phyloP scores from a whole-genome alignment of 306 rosid genomes.

The Luffa acutangula region DNA sequence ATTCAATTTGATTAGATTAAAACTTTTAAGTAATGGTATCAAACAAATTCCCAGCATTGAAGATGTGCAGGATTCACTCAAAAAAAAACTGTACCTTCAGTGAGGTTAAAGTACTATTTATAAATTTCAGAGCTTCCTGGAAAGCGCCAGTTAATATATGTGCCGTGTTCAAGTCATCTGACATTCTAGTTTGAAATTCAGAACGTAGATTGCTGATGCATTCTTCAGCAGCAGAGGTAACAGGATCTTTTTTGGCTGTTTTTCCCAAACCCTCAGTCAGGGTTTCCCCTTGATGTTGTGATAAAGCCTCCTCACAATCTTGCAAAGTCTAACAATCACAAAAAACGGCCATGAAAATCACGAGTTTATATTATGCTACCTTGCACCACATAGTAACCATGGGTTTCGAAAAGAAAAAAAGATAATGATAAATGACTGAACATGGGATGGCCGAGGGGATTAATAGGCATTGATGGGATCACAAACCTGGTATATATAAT shows the following conservation, averaged over 20 bases:
- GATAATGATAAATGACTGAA: background rate
- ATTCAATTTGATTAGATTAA: background rate
- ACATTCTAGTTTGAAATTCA: slow-evolving; percentile 77
- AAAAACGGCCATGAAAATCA: slow-evolving; percentile 8
- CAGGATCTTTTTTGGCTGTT: slow-evolving; percentile 31
- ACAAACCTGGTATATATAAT: slow-evolving; percentile 74
- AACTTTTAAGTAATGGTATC: background rate
- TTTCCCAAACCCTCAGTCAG: slow-evolving; percentile 23
- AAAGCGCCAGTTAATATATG: slow-evolving; percentile 69
- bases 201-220: slow-evolving; percentile 45
- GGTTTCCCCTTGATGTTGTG: slow-evolving; percentile 42
- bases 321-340: slow-evolving; percentile 61
- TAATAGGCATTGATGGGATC: background rate
- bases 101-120: slow-evolving; percentile 51
- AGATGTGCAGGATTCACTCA: background rate
- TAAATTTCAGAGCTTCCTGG: slow-evolving; percentile 70
- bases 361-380: background rate
- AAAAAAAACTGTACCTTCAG: slow-evolving; percentile 44
- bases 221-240: slow-evolving; percentile 45
- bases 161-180: slow-evolving; percentile 90
- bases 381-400: background rate
- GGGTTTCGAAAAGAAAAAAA: background rate
- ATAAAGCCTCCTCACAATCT: slow-evolving; percentile 60
- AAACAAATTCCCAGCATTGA: background rate
- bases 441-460: background rate